These are phyloP conservation scores for Tremella mesenterica DNA, from an alignment of 768 basidiomycete species.

Conservation along the genomic window DNA sequence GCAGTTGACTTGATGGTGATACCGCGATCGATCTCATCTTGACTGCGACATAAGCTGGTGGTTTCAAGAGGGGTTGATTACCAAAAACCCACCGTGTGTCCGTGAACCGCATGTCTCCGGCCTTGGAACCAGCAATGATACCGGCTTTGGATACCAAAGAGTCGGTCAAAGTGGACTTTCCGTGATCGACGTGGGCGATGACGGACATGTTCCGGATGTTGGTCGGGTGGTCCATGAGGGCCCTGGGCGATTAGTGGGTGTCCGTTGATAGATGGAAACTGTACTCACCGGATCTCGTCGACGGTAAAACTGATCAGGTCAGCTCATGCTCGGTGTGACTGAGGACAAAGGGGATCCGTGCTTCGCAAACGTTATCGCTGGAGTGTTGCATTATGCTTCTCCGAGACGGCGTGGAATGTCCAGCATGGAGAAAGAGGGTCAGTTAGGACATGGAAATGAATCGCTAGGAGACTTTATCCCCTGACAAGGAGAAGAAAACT, in stretches of 20 bases:
- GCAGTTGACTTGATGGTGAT: conserved; percentile 99
- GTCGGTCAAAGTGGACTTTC: conserved; percentile 98
- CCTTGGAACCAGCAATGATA: conserved; percentile 90
- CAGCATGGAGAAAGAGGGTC: not conserved
- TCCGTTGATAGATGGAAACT: not conserved
- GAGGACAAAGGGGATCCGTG: too few species aligned
- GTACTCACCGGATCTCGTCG: conserved; percentile 44
- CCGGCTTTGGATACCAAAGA: conserved; percentile 98
- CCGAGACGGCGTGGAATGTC: too few species aligned
- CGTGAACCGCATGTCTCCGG: conserved; percentile 93
- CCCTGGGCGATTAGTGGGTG: not conserved
- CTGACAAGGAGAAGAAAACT: too few species aligned
- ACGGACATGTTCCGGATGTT: conserved; percentile 49
- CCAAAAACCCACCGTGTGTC: conserved; percentile 60
- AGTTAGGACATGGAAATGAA: not conserved
- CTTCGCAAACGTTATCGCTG: too few species aligned
- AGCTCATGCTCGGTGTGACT: not conserved
- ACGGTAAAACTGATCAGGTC: conserved; percentile 39
- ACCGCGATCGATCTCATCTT: conserved; percentile 98
- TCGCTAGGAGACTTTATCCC: too few species aligned
- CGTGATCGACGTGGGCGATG: conserved; percentile 79
- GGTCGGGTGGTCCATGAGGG: conserved; percentile 31
- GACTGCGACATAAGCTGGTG: conserved; percentile 39
- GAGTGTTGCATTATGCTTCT: too few species aligned
- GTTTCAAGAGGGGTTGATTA: not conserved